A percentile compares a stretch with the other conserved stretches of the same genome.
These are phyloP conservation scores for Fusarium papillatum DNA, from an alignment of 2,329 filamentous ascomycete genomes.

Conservation along the genomic window DNA sequence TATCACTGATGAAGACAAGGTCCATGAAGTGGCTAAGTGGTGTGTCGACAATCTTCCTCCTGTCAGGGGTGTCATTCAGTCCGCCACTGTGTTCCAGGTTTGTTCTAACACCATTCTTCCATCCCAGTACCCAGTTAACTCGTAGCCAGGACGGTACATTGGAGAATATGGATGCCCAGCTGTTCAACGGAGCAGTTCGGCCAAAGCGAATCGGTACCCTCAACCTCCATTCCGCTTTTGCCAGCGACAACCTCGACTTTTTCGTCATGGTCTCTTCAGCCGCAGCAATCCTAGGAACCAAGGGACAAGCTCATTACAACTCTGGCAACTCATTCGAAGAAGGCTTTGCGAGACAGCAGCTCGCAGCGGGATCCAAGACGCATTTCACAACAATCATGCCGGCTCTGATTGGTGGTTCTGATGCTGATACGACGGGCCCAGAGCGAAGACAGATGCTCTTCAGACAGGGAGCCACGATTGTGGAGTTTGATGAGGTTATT, in stretches of 20 bases:
- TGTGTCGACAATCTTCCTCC: not conserved
- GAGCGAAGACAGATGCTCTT: not conserved
- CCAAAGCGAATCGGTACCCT: not conserved
- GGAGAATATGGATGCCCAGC: not conserved
- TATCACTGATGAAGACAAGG: not conserved
- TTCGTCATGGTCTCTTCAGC: not conserved
- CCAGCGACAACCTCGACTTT: not conserved
- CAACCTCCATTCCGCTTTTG: not conserved
- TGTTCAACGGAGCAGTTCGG: not conserved
- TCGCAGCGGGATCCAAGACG: not conserved
- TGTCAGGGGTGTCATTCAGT: not conserved
- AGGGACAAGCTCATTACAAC: slow-evolving; percentile 1
- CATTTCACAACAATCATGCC: not conserved
- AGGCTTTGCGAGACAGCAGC: not conserved
- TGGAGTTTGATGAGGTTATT: not conserved
- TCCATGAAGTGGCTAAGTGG: not conserved
- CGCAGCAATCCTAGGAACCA: not conserved
- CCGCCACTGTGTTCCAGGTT: not conserved
- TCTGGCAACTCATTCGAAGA: not conserved
- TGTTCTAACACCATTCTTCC: too few relatives aligned
- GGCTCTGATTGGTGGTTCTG: not conserved
- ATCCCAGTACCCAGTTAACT: not conserved
- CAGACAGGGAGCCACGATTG: not conserved
- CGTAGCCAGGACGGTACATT: not conserved
- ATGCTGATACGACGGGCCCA: not conserved